These are phyloP conservation scores for Chrysoporthe cubensis DNA, from an alignment of 2,329 filamentous ascomycete species.

Conservation along the genomic window DNA sequence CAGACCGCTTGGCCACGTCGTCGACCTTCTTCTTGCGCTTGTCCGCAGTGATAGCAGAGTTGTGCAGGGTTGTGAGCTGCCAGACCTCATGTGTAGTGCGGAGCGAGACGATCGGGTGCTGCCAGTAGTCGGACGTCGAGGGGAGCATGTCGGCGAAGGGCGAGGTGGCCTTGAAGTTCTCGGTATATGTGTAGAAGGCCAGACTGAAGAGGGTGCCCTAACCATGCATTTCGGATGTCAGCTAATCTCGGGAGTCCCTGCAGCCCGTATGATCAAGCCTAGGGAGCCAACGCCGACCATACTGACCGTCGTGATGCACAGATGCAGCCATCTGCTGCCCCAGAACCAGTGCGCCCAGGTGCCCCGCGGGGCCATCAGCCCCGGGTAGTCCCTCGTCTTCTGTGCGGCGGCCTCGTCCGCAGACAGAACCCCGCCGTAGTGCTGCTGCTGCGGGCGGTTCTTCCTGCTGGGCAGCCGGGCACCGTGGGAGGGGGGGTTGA, in stretches of 20 bases:
- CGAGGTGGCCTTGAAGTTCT: constrained; percentile 79
- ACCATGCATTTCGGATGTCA: constrained; percentile 11
- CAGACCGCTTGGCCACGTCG: constrained; percentile 83
- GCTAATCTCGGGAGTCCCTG: background rate
- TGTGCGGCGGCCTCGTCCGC: constrained; percentile 68
- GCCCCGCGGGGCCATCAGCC: constrained; percentile 83
- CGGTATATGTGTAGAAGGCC: constrained; percentile 72
- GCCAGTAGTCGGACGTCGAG: constrained; percentile 67
- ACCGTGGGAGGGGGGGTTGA: constrained; percentile 90
- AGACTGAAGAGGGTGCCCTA: constrained; percentile 71
- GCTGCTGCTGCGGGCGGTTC: constrained; percentile 61
- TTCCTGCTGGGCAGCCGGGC: constrained; percentile 60
- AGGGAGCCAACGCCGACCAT: background rate
- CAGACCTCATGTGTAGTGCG: constrained; percentile 72
- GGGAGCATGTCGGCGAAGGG: constrained; percentile 82
- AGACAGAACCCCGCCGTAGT: constrained; percentile 76
- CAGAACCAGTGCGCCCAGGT: constrained; percentile 86
- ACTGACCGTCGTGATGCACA: constrained; percentile 78
- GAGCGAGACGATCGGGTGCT: constrained; percentile 70
- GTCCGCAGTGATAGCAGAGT: constrained; percentile 69
- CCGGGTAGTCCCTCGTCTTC: constrained; percentile 76
- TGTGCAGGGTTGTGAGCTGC: constrained; percentile 74
- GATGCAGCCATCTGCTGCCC: constrained; percentile 74
- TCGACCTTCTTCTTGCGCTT: constrained; percentile 75
- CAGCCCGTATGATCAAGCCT: background rate